Evolutionary conservation across 495 filamentous ascomycete species (phyloP).

Genomic region (Aspergillus diversus): DNA sequence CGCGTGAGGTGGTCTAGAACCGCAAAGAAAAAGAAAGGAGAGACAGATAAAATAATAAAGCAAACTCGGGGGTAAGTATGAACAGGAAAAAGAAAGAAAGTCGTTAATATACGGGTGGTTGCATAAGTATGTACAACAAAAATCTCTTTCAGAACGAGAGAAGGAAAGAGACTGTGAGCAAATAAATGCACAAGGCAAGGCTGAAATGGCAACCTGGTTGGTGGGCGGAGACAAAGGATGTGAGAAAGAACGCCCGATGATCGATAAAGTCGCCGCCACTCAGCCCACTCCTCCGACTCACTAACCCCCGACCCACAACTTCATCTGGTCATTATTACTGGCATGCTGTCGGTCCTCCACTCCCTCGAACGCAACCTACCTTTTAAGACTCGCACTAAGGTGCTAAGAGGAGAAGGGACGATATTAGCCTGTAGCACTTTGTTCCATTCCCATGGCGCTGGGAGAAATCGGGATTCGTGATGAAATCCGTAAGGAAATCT

Average conservation of each 20-base stretch:
- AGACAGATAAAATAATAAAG: conserved; percentile 11
- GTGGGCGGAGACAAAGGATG: neutral
- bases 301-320: too few relatives aligned
- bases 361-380: too few relatives aligned
- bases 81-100: neutral
- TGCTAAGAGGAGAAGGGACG: too few relatives aligned
- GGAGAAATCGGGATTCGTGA: neutral
- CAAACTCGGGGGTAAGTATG: neutral
- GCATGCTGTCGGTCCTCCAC: too few relatives aligned
- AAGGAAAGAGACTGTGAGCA: conserved; percentile 16
- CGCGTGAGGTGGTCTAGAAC: conserved; percentile 4
- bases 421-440: too few relatives aligned
- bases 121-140: conserved; percentile 15
- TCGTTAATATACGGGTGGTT: conserved; percentile 9
- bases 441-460: conserved; percentile 10
- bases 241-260: conserved; percentile 8
- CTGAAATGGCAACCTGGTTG: neutral
- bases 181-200: neutral
- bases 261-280: conserved; percentile 14
- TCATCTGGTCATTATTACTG: too few relatives aligned
- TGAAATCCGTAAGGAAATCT: too few relatives aligned
- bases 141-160: conserved; percentile 9
- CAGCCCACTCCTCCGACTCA: too few relatives aligned
- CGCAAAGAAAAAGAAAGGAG: conserved; percentile 21
- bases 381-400: too few relatives aligned